Base-by-base conservation (phyloP, 2,329 filamentous ascomycete species). In the Colletotrichum limetticola region DNA sequence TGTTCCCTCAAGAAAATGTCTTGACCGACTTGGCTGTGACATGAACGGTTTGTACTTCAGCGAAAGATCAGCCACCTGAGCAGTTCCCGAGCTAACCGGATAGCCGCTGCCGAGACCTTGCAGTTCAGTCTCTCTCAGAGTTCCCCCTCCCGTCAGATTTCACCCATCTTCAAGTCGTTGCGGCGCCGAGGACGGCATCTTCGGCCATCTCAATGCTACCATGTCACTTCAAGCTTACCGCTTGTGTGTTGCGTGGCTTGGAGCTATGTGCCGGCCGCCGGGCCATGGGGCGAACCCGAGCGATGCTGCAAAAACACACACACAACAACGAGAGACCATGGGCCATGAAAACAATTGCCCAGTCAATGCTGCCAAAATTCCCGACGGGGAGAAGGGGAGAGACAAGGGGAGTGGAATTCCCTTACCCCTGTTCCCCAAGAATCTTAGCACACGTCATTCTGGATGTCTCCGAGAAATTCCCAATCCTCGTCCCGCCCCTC, bases 371-470 rank as follows among this genome's bases (percentile, higher is more conserved):
- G 42, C 42, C 42, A 49, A 49, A 49, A 49, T 49, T 49, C 42
- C 42, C 42, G 42, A 49, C 1, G 42, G 19, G 42, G 42, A 49
- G 37, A 49, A 49, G 42, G 42, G 19, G 42, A 22, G 42, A 49
- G 42, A 49, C 42, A 49, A 49, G 42, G 19, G 19, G 19, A 22
- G 42, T 49, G 8, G 42, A 22, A 1, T 4, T n/a, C 37, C n/a
- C 46, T 42, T 14, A 24, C 24, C 61, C 53, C 55, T 59, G 59
- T 37, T 22, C 22, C 35, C 53, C 37, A 56, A 59, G 57, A 55
- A 28, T 69, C 66, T 70, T 62, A 57, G 66, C 70, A 56, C 60
- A 65, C 70, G 70, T 72, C 70, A 66, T 72, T 66, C 59, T 60
- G 66, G 58, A 14, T 32, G 11, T 56, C 32, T 62, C 49, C 62